These are phyloP conservation scores for Cucurbita moschata DNA, from an alignment of 306 rosid species.

Conservation along the genomic window DNA sequence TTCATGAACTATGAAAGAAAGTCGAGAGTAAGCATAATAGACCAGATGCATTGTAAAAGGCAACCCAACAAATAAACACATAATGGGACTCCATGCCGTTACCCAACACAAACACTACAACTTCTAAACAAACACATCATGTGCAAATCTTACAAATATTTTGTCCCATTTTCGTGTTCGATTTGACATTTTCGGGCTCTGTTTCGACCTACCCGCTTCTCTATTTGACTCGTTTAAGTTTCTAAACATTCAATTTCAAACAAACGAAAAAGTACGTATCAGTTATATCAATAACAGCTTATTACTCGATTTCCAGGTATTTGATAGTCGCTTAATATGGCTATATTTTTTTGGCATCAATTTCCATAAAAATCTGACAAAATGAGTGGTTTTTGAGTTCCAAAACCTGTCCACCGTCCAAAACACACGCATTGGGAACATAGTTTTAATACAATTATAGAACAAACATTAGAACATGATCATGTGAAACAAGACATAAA, in stretches of 20 bases:
- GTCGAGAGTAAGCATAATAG: not conserved
- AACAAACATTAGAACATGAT: not conserved
- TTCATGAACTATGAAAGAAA: not conserved
- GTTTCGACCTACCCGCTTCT: not conserved
- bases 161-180: not conserved
- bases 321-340: no score
- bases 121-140: not conserved
- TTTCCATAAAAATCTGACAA: no score
- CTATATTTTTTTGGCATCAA: not conserved
- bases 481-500: not conserved
- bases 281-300: no score
- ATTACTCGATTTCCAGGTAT: no score
- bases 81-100: constrained; percentile 1
- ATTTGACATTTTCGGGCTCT: not conserved
- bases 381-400: not conserved
- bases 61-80: not conserved
- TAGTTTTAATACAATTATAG: not conserved
- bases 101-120: not conserved
- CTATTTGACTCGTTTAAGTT: not conserved
- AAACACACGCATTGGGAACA: not conserved
- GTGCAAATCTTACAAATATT: not conserved
- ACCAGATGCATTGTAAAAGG: not conserved
- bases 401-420: not conserved
- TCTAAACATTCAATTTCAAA: no score
- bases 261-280: no score